A percentile compares a stretch with the other conserved stretches of the same genome.
Conservation (phyloP, 495 filamentous ascomycete genomes). For the Choiromyces venosus region DNA sequence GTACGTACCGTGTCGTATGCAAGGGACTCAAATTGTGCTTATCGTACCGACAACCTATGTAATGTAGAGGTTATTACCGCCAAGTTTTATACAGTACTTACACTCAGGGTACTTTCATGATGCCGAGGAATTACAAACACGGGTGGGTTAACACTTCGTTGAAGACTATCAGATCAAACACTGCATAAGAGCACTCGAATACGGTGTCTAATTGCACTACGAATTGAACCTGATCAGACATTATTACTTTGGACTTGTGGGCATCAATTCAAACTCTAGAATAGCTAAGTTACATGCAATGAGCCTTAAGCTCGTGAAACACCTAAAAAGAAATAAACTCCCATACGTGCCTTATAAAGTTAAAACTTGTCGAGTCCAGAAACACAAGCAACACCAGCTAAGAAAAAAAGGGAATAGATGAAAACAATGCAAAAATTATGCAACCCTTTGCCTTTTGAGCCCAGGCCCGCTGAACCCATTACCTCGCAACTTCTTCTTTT, state of each 20-base stretch:
- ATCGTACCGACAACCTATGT: not conserved
- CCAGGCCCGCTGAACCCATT: constrained; percentile 9
- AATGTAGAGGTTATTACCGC: not conserved
- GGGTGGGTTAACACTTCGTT: not conserved
- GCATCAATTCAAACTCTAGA: not conserved
- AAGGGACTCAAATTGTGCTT: not conserved
- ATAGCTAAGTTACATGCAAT: not conserved
- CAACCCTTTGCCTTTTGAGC: constrained; percentile 34
- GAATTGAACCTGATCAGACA: not conserved
- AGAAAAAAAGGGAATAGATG: constrained; percentile 2
- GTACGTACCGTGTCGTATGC: too few species aligned
- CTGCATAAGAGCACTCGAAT: not conserved
- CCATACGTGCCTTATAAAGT: not conserved
- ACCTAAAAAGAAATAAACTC: not conserved
- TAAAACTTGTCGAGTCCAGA: not conserved
- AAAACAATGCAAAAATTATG: constrained; percentile 2
- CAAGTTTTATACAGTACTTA: not conserved
- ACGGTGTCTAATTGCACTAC: not conserved
- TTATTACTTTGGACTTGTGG: not conserved
- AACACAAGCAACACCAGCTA: not conserved
- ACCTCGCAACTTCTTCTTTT: constrained; percentile 59
- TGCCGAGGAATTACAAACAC: not conserved
- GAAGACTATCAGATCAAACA: not conserved
- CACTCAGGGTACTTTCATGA: not conserved
- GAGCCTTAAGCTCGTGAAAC: not conserved